These are phyloP conservation scores for Ophiostoma tasmaniense DNA, from an alignment of 2,329 filamentous ascomycete species.

Conservation along the genomic window DNA sequence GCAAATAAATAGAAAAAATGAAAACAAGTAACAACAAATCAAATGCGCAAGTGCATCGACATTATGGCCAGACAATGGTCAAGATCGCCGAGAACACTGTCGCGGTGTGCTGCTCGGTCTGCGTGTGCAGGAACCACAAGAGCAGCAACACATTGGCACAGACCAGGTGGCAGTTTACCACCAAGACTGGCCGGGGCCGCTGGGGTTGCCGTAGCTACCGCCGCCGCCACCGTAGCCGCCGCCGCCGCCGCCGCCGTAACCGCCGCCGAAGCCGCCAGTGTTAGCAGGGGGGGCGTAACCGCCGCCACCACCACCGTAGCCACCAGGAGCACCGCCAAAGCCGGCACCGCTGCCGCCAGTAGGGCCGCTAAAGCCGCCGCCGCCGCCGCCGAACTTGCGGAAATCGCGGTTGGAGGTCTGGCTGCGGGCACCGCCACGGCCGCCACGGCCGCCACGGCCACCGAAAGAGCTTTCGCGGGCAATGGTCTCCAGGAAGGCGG, in stretches of 20 bases:
- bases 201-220: conserved; percentile 56
- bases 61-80: not conserved
- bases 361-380: conserved; percentile 35
- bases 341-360: conserved; percentile 39
- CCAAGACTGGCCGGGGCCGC: conserved; percentile 58
- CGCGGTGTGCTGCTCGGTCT: not conserved
- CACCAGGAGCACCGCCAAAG: conserved; percentile 32
- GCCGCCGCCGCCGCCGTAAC: conserved; percentile 50
- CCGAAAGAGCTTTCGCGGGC: conserved; percentile 87
- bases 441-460: conserved; percentile 52
- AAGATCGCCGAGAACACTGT: not conserved
- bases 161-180: conserved; percentile 39
- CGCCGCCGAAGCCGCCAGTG: conserved; percentile 35
- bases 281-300: conserved; percentile 33
- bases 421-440: conserved; percentile 66
- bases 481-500: conserved; percentile 90
- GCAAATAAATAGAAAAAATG: conserved; percentile 9
- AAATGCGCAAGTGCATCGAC: conserved; percentile 7
- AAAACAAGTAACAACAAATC: conserved; percentile 14
- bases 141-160: conserved; percentile 12
- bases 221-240: conserved; percentile 43
- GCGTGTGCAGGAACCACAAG: not conserved
- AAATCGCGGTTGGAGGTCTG: conserved; percentile 73
- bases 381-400: conserved; percentile 62
- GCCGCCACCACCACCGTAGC: conserved; percentile 34